Evolutionary conservation across 1,139 yeast genomes (phyloP), one percentile per base, ranked within the genome.

Genomic region (Saccharomycopsis crataegensis): DNA sequence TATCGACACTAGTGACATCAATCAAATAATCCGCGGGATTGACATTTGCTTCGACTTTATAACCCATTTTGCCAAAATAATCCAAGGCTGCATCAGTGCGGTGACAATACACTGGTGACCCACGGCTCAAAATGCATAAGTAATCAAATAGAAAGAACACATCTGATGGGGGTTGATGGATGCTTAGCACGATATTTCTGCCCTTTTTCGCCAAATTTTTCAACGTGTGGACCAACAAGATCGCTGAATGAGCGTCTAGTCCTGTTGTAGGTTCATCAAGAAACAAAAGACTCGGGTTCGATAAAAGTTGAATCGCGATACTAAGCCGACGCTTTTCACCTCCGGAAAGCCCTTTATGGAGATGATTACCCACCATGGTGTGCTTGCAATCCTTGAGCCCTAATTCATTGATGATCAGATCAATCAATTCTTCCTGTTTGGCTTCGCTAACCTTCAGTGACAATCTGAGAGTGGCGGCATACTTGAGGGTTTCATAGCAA

Each of bases 221-320:
- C 57, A 89, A 73, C 0, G 87, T 79, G 54, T 76, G 73, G n/a
- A 87, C 78, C 48, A 88, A 70, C 57, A 82, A 71, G 60, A 75
- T 79, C 0, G 96, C 90, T 9, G 90, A 82, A 53, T 82, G 80
- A 2, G 96, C 84, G 65, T 89, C 96, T 38, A 89, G 70, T 0
- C 96, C 96, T 0, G 96, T 87, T 0, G 96, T 89, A 1, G 96
- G 96, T 62, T 89, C 96, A 65, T 89, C 96, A 48, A 89, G 69
- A 62, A 88, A 87, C 58, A 89, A 68, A 1, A 88, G 70, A 0
- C 91, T 81, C 0, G 96, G 96, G 59, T 82, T 83, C 1, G 87
- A 78, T 38, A 89, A 70, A 61, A 89, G 69, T 64, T 88, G 96
- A 17, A 86, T 81, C 0, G 90, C 96, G 52, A 88, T 78, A 53